phyloP scores from a whole-genome alignment of 768 basidiomycete species.

The Thelephora ganbajun region DNA sequence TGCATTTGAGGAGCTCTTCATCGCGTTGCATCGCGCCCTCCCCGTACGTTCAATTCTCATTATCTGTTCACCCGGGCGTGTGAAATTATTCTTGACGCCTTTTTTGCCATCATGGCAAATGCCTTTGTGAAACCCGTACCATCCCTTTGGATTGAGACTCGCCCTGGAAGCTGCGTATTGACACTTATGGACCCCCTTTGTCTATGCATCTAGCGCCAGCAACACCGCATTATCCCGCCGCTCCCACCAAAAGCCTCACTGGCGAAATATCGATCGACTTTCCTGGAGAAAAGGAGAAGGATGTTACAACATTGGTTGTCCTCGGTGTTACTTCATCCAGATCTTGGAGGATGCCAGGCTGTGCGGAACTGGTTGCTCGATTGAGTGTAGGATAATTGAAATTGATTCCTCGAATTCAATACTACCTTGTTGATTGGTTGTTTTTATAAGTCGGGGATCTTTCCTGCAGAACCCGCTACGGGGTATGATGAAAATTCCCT shows the following conservation, averaged over 20 bases:
- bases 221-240: conserved; percentile 34
- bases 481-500: too few relatives aligned
- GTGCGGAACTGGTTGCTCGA: conserved; percentile 52
- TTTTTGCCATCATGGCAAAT: too few relatives aligned
- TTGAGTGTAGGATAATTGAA: conserved; percentile 6
- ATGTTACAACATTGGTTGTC: conserved; percentile 56
- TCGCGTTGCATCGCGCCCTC: conserved; percentile 31
- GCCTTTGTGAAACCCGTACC: too few relatives aligned
- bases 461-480: too few relatives aligned
- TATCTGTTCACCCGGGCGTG: too few relatives aligned
- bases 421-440: too few relatives aligned
- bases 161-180: too few relatives aligned
- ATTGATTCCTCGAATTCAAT: too few relatives aligned
- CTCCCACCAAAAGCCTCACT: conserved; percentile 61
- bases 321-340: conserved; percentile 51
- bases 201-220: conserved; percentile 23
- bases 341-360: conserved; percentile 46
- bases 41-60: conserved; percentile 27
- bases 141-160: too few relatives aligned
- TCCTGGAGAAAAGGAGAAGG: conserved; percentile 49
- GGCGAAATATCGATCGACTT: conserved; percentile 50
- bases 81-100: too few relatives aligned
- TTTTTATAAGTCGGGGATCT: too few relatives aligned
- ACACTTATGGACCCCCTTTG: background rate
- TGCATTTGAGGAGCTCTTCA: conserved; percentile 43